Percentiles rank a stretch among this genome's conserved stretches.
Conservation (phyloP, 1,284 basidiomycete species). For the Leccinum griseonigrum region DNA sequence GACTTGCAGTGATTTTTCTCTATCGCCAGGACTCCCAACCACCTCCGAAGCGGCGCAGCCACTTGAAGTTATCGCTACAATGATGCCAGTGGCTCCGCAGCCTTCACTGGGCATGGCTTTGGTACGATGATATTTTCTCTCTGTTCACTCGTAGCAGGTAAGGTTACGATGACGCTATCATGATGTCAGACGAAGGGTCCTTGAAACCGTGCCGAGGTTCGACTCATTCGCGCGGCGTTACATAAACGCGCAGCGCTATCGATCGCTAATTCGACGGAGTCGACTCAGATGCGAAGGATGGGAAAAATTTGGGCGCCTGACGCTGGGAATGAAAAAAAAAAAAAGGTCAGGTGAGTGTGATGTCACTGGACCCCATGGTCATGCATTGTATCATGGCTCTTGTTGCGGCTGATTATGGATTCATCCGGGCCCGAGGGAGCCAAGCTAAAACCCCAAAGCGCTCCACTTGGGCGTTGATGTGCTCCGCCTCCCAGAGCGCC, state of each 20-base stretch:
- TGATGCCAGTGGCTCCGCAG: no score
- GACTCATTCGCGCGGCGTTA: neutral
- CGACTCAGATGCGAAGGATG: neutral
- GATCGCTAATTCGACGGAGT: neutral
- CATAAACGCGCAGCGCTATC: neutral
- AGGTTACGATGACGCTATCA: neutral
- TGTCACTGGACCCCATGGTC: neutral
- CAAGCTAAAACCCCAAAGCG: neutral
- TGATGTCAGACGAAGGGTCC: neutral
- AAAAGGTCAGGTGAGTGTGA: neutral
- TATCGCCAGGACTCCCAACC: no score
- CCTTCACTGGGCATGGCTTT: no score
- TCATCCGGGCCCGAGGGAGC: neutral
- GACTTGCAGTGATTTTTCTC: no score
- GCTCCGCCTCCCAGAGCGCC: neutral
- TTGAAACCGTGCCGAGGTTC: neutral
- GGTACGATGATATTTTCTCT: no score
- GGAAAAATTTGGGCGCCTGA: neutral
- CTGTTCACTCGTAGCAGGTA: no score
- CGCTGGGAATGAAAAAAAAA: neutral
- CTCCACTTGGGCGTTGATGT: conserved; percentile 3
- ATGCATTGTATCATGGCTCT: no score
- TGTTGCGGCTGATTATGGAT: neutral
- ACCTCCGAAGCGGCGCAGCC: no score
- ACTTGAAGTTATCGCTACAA: no score